Evolutionary conservation across 768 basidiomycete species (phyloP).

Genomic region (Boletales sp.): DNA sequence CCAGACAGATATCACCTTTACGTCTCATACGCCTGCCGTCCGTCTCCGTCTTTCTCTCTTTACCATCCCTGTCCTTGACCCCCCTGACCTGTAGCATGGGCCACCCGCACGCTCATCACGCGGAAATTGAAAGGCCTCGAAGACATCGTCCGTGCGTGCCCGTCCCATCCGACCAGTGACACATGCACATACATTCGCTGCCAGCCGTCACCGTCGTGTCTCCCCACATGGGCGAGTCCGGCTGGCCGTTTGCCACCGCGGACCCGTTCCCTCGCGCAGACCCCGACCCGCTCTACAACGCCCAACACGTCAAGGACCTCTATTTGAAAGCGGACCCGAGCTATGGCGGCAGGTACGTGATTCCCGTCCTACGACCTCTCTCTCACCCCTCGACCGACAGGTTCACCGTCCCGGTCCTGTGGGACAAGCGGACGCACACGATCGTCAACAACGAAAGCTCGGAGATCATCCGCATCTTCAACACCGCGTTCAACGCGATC

Average conservation of each 20-base stretch:
- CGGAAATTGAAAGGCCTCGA: conserved; percentile 93
- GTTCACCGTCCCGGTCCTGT: conserved; percentile 87
- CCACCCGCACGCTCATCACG: conserved; percentile 83
- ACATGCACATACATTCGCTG: background rate
- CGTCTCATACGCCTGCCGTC: conserved; percentile 84
- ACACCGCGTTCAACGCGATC: conserved; percentile 75
- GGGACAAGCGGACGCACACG: conserved; percentile 84
- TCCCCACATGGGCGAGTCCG: conserved; percentile 76
- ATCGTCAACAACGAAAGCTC: conserved; percentile 96
- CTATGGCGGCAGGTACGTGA: conserved; percentile 63
- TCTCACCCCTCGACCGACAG: conserved; percentile 27
- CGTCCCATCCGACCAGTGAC: background rate
- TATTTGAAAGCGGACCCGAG: conserved; percentile 74
- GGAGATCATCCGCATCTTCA: conserved; percentile 94
- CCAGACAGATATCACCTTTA: conserved; percentile 89
- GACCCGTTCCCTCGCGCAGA: conserved; percentile 71
- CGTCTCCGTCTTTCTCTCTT: conserved; percentile 18
- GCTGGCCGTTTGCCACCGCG: conserved; percentile 82
- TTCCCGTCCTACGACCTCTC: background rate
- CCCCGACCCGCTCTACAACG: conserved; percentile 67
- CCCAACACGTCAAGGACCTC: conserved; percentile 76
- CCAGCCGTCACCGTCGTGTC: conserved; percentile 79
- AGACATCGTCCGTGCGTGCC: conserved; percentile 65
- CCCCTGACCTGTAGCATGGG: conserved; percentile 77
- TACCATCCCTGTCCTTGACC: background rate